Percentiles rank a stretch among this genome's conserved stretches.
Conservation (phyloP, 2,329 filamentous ascomycete genomes). For the Penicillium decumbens region DNA sequence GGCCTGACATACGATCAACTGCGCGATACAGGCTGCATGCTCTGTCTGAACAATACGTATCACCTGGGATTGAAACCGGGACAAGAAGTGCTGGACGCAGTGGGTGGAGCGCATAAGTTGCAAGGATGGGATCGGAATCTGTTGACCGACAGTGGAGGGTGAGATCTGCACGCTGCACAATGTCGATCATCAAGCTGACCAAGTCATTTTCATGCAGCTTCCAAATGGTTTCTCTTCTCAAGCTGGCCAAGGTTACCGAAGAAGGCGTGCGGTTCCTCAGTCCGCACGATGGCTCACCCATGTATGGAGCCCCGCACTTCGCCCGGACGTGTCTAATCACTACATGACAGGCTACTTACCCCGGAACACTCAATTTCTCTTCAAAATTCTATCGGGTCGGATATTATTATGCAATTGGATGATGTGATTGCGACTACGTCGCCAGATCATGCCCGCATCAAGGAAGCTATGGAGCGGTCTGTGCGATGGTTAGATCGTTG, state of each 20-base stretch:
- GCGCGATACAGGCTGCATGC: conserved; percentile 77
- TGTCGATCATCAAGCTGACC: conserved; percentile 2
- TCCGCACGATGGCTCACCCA: conserved; percentile 88
- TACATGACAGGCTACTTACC: conserved; percentile 66
- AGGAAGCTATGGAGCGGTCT: conserved; percentile 89
- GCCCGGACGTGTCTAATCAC: background rate
- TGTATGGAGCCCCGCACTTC: conserved; percentile 49
- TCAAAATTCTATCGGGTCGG: conserved; percentile 94
- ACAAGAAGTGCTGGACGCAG: conserved; percentile 76
- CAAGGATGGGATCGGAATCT: conserved; percentile 96
- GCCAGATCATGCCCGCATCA: conserved; percentile 79
- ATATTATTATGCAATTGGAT: conserved; percentile 99
- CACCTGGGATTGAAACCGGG: conserved; percentile 93
- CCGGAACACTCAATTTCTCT: conserved; percentile 94
- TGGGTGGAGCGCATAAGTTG: conserved; percentile 89
- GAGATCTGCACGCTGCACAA: conserved; percentile 15
- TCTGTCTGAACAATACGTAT: conserved; percentile 98
- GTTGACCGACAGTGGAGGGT: conserved; percentile 63
- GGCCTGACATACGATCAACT: conserved; percentile 89
- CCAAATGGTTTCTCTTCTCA: conserved; percentile 95
- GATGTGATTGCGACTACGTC: conserved; percentile 96
- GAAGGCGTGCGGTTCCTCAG: conserved; percentile 94
- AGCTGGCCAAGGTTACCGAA: conserved; percentile 90
- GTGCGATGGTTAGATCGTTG: conserved; percentile 95
- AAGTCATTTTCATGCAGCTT: conserved; percentile 57